phyloP scores from a whole-genome alignment of 2,329 filamentous ascomycete genomes.

The Epichloe hybrida region DNA sequence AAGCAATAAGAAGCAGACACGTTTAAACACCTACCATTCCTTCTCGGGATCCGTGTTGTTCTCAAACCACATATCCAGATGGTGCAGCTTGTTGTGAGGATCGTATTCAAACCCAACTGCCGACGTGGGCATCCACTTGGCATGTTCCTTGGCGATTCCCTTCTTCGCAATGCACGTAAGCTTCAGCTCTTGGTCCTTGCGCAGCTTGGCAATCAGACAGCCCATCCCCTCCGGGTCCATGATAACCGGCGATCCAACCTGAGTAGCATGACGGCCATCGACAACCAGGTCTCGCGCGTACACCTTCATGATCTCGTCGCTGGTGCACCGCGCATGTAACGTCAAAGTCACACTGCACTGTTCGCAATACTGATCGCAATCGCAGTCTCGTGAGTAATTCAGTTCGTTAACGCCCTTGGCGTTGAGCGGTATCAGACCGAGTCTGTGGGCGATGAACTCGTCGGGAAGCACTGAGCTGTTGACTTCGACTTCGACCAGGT shows the following conservation, averaged over 20 bases:
- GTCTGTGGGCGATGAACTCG: constrained; percentile 86
- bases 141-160: constrained; percentile 96
- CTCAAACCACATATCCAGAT: constrained; percentile 93
- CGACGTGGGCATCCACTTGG: constrained; percentile 89
- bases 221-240: constrained; percentile 71
- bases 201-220: constrained; percentile 77
- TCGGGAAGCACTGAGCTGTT: constrained; percentile 96
- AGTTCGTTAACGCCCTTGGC: constrained; percentile 73
- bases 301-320: constrained; percentile 82
- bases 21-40: constrained; percentile 56
- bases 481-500: constrained; percentile 80
- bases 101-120: constrained; percentile 97
- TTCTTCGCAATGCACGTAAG: constrained; percentile 93
- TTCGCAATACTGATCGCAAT: constrained; percentile 91
- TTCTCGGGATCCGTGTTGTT: constrained; percentile 52
- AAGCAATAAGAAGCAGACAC: not conserved
- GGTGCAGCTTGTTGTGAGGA: constrained; percentile 86
- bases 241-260: constrained; percentile 72
- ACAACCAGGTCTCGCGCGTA: constrained; percentile 82
- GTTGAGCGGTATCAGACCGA: constrained; percentile 80
- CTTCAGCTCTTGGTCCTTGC: constrained; percentile 78
- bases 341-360: constrained; percentile 76
- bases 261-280: constrained; percentile 54
- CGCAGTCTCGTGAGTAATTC: constrained; percentile 83
- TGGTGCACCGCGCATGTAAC: constrained; percentile 73